phyloP scores from a whole-genome alignment of 1,284 basidiomycete genomes.

The Caloboletus firmus region DNA sequence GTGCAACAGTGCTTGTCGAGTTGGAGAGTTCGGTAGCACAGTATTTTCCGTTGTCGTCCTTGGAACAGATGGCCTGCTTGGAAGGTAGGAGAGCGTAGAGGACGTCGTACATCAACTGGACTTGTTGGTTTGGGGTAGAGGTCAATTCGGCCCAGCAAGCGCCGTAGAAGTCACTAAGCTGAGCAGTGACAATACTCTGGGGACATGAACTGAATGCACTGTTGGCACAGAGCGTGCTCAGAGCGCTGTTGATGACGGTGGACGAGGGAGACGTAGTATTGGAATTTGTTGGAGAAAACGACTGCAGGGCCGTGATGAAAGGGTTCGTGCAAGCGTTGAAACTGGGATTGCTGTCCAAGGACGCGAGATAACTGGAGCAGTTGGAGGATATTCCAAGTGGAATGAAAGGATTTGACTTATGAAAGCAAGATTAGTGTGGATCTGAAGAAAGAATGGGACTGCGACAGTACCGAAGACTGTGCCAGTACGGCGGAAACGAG shows the following conservation, averaged over 20 bases:
- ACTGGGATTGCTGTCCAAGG: constrained; percentile 60
- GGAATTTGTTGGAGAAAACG: constrained; percentile 56
- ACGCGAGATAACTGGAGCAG: constrained; percentile 63
- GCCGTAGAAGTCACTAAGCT: constrained; percentile 67
- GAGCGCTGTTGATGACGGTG: constrained; percentile 49
- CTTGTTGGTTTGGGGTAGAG: constrained; percentile 45
- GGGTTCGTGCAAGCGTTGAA: constrained; percentile 64
- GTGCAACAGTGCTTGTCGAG: constrained; percentile 24
- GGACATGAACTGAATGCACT: constrained; percentile 50
- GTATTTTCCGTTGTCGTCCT: constrained; percentile 66
- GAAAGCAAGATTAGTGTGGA: constrained; percentile 11
- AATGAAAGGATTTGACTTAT: constrained; percentile 50
- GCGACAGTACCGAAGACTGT: constrained; percentile 17
- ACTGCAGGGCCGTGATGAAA: constrained; percentile 61
- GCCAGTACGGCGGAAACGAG: constrained; percentile 22
- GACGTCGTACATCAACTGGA: constrained; percentile 72
- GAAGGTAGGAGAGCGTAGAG: constrained; percentile 74
- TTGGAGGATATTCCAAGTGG: constrained; percentile 58
- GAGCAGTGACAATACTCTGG: constrained; percentile 54
- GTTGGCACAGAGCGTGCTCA: constrained; percentile 59
- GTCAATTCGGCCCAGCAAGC: constrained; percentile 72
- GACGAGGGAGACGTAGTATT: constrained; percentile 44
- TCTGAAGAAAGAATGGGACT: fast-evolving
- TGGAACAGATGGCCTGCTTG: constrained; percentile 66
- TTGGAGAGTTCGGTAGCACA: constrained; percentile 52